A percentile compares a stretch with the other conserved stretches of the same genome.
Conservation (phyloP, 179 eudicot genomes). For the Carnegiea gigantea region DNA sequence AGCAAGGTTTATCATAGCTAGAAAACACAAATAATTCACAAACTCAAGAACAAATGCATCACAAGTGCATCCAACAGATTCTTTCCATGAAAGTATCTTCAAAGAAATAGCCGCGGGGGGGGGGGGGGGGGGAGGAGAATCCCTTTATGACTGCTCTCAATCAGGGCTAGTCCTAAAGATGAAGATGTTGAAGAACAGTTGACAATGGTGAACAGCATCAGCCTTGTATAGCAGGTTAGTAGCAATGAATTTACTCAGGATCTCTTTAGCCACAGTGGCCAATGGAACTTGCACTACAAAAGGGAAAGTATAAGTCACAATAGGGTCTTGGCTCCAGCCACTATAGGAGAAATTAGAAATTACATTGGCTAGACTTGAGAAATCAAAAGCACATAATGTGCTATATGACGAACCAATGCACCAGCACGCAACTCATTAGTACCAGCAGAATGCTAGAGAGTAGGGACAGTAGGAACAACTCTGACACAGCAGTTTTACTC, state of each 20-base stretch:
- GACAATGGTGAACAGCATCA: not conserved
- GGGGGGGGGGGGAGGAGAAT: no score
- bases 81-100: not conserved
- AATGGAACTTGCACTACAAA: not conserved
- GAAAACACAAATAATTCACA: not conserved
- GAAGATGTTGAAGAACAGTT: not conserved
- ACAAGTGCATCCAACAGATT: not conserved
- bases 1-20: not conserved
- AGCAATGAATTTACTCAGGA: not conserved
- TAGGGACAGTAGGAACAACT: no score
- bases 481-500: no score
- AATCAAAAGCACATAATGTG: not conserved
- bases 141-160: no score
- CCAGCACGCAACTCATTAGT: not conserved
- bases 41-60: not conserved
- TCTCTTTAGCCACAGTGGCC: not conserved
- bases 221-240: not conserved
- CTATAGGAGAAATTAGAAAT: not conserved
- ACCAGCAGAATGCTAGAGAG: no score
- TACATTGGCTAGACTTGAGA: not conserved
- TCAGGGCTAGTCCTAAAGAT: not conserved
- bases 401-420: not conserved
- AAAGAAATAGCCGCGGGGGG: not conserved
- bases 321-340: not conserved
- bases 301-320: not conserved